These are phyloP conservation scores for Phytophthora capsici DNA, from an alignment of 352 stramenopile genomes.

Conservation along the genomic window DNA sequence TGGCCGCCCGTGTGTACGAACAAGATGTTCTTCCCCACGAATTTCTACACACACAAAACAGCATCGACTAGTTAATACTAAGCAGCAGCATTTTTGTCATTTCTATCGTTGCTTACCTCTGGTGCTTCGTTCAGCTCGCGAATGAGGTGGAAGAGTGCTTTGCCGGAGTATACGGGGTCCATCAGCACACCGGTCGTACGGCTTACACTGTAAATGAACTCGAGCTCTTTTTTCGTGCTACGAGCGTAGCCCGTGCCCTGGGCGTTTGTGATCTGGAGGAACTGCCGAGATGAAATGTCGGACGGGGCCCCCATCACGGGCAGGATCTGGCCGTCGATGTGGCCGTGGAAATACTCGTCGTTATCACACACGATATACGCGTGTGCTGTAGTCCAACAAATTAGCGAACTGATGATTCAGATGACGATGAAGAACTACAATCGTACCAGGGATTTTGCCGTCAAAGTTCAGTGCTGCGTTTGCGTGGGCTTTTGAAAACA, in stretches of 20 bases:
- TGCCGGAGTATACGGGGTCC: conserved; percentile 90
- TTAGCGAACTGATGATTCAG: too few relatives aligned
- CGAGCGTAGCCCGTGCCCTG: conserved; percentile 84
- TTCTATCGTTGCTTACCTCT: conserved; percentile 52
- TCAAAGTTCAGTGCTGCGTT: conserved; percentile 51
- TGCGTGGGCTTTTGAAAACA: conserved; percentile 53
- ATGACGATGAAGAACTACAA: too few relatives aligned
- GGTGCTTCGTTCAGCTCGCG: conserved; percentile 74
- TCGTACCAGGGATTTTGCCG: conserved; percentile 40
- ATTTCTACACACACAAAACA: conserved; percentile 59
- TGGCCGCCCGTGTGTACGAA: conserved; percentile 93
- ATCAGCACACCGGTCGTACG: conserved; percentile 81
- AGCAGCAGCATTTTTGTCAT: background rate
- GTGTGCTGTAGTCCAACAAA: conserved; percentile 42
- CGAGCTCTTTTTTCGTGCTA: conserved; percentile 78
- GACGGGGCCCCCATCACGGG: conserved; percentile 66
- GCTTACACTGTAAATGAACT: conserved; percentile 77
- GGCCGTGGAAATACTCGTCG: conserved; percentile 83
- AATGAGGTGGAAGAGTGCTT: conserved; percentile 85
- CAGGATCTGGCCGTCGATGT: conserved; percentile 79
- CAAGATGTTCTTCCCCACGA: conserved; percentile 81
- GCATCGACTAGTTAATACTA: conserved; percentile 4
- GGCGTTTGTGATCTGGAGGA: conserved; percentile 83
- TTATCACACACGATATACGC: conserved; percentile 90
- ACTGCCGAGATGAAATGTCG: conserved; percentile 61